A percentile compares a stretch with the other conserved stretches of the same genome.
Evolutionary conservation across 1,284 basidiomycete genomes (phyloP).

Genomic region (Ganoderma leucocontextum): DNA sequence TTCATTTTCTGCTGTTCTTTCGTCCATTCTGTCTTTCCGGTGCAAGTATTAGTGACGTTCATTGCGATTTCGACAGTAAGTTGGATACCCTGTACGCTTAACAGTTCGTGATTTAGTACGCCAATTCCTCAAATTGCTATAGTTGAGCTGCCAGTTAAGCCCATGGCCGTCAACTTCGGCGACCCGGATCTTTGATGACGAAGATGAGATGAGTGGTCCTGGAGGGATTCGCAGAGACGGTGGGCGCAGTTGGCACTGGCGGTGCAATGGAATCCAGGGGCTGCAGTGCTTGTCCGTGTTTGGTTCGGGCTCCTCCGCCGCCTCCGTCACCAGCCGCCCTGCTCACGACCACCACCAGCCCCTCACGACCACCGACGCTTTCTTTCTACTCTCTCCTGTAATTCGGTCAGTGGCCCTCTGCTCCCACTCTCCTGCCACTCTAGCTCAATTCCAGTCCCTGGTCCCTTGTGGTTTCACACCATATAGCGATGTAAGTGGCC

Average conservation of each 20-base stretch:
- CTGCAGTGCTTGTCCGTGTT: conserved; percentile 36
- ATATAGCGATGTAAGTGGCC: conserved; percentile 38
- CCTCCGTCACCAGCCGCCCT: conserved; percentile 36
- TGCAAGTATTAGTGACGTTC: neutral
- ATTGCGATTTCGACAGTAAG: neutral
- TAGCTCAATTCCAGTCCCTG: conserved; percentile 20
- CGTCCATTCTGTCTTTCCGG: conserved; percentile 6
- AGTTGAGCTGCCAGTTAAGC: neutral
- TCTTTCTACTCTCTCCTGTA: conserved; percentile 31
- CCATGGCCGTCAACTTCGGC: neutral
- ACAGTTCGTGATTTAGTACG: neutral
- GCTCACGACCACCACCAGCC: conserved; percentile 37
- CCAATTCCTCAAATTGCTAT: neutral
- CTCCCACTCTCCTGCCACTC: conserved; percentile 6
- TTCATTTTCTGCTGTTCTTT: conserved; percentile 3
- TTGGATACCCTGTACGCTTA: conserved; percentile 14
- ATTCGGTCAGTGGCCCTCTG: conserved; percentile 34
- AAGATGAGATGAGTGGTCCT: conserved; percentile 10
- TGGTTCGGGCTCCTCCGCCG: conserved; percentile 33
- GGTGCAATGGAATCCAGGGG: conserved; percentile 18
- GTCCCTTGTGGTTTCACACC: conserved; percentile 17
- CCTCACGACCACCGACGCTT: conserved; percentile 38
- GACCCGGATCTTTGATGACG: neutral
- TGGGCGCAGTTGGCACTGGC: conserved; percentile 11
- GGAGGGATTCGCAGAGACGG: conserved; percentile 1